Conservation (phyloP, 2,329 filamentous ascomycete genomes). For the Dactylellina parvicollis region DNA sequence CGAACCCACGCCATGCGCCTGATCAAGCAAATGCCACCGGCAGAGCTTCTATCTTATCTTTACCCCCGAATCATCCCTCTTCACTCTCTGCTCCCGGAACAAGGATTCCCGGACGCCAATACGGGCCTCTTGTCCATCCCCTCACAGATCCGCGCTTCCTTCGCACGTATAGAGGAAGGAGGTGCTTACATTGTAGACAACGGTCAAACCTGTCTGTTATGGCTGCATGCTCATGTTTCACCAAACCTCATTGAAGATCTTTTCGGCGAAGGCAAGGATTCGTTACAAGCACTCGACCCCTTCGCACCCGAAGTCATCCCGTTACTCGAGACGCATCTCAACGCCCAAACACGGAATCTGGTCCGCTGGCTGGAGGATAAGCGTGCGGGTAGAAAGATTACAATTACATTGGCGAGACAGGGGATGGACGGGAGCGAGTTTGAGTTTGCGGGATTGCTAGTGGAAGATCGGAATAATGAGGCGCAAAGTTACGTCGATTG, state of each 20-base stretch:
- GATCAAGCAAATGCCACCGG: conserved; percentile 84
- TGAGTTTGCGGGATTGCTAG: conserved; percentile 88
- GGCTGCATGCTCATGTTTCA: conserved; percentile 91
- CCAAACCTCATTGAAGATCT: conserved; percentile 90
- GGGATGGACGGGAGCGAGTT: conserved; percentile 94
- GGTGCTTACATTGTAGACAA: conserved; percentile 96
- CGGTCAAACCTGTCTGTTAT: conserved; percentile 88
- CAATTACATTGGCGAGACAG: conserved; percentile 89
- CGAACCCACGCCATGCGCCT: conserved; percentile 90
- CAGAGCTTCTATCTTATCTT: conserved; percentile 88
- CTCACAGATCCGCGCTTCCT: conserved; percentile 80
- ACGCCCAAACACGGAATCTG: conserved; percentile 93
- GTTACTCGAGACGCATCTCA: conserved; percentile 87
- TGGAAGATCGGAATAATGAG: conserved; percentile 97
- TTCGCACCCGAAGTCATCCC: conserved; percentile 79
- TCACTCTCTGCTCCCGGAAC: conserved; percentile 85
- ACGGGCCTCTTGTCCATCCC: conserved; percentile 89
- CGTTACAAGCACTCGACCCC: conserved; percentile 79
- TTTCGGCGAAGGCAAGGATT: conserved; percentile 79
- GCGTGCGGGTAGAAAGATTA: conserved; percentile 85
- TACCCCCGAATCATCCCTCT: conserved; percentile 93
- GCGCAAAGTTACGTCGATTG: conserved; percentile 98
- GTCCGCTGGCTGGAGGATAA: conserved; percentile 83
- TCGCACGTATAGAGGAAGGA: conserved; percentile 87
- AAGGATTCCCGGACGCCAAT: conserved; percentile 88